Conservation (phyloP, 805 yeast species). For the Dipodascopsis uninucleata region DNA sequence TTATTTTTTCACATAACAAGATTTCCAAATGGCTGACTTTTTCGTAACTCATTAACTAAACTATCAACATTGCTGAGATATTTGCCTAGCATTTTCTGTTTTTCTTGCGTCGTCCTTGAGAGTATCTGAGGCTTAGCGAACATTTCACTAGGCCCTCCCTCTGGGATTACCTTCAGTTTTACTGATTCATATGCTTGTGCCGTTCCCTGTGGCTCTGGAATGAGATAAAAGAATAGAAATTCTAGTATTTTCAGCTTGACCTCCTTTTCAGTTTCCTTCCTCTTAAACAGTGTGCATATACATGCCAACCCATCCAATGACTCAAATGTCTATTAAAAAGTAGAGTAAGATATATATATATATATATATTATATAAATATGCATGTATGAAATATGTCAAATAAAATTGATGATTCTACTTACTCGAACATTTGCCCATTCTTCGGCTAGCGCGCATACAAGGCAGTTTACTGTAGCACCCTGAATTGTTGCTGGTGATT, state of each 20-base stretch:
- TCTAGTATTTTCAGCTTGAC: constrained; percentile 64
- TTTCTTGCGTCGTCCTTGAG: constrained; percentile 44
- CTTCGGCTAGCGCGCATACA: constrained; percentile 55
- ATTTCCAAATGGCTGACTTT: constrained; percentile 48
- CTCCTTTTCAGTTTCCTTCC: constrained; percentile 44
- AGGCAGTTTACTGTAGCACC: constrained; percentile 49
- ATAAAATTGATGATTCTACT: not conserved
- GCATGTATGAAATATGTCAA: not conserved
- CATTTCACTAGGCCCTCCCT: no score
- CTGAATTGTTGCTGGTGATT: constrained; percentile 32
- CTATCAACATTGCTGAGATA: constrained; percentile 47
- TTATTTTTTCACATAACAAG: constrained; percentile 13
- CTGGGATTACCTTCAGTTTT: no score
- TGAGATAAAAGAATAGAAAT: constrained; percentile 63
- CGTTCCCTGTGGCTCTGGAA: constrained; percentile 49
- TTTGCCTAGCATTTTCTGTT: constrained; percentile 42
- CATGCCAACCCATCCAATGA: constrained; percentile 50
- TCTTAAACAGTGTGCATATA: constrained; percentile 47
- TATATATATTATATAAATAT: no score
- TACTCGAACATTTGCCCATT: constrained; percentile 51
- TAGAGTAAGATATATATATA: not conserved
- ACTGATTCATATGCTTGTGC: no score
- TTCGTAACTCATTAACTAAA: constrained; percentile 45
- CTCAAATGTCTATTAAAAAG: constrained; percentile 45
- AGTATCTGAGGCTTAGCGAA: no score